A percentile compares a stretch with the other conserved stretches of the same genome.
These are phyloP conservation scores for Trichosporon coremiiforme DNA, from an alignment of 1,284 basidiomycete species.

Conservation along the genomic window DNA sequence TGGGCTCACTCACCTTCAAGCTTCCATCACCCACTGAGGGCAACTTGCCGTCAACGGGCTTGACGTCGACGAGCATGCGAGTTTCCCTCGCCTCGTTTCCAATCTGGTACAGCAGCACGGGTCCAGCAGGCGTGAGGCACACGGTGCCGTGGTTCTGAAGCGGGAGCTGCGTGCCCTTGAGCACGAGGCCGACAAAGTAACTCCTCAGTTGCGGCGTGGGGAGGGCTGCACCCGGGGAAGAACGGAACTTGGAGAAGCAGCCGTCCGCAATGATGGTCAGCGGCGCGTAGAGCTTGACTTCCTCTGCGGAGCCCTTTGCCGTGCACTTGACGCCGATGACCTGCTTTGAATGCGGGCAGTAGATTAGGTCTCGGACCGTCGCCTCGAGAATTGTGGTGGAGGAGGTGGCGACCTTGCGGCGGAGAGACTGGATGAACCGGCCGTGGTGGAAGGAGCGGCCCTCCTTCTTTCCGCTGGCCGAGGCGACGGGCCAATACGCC, in stretches of 20 bases:
- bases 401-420: constrained; percentile 65
- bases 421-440: constrained; percentile 79
- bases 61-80: constrained; percentile 90
- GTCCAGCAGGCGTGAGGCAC: constrained; percentile 71
- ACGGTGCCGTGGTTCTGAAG: constrained; percentile 87
- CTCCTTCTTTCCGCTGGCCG: constrained; percentile 54
- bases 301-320: constrained; percentile 42
- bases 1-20: constrained; percentile 65
- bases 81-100: constrained; percentile 67
- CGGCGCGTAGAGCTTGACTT: constrained; percentile 63
- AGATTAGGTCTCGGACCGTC: constrained; percentile 73
- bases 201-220: constrained; percentile 65
- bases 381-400: constrained; percentile 61
- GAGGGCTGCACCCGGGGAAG: constrained; percentile 38
- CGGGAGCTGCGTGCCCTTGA: constrained; percentile 74
- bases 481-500: constrained; percentile 41
- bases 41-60: constrained; percentile 64
- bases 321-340: constrained; percentile 68
- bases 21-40: constrained; percentile 65
- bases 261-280: constrained; percentile 91
- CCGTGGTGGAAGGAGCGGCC: constrained; percentile 92
- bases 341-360: constrained; percentile 63
- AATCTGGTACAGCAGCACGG: constrained; percentile 88
- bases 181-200: constrained; percentile 78
- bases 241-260: constrained; percentile 84